Evolutionary conservation across 495 filamentous ascomycete genomes (phyloP).

Genomic region (Articulospora tetracladia): DNA sequence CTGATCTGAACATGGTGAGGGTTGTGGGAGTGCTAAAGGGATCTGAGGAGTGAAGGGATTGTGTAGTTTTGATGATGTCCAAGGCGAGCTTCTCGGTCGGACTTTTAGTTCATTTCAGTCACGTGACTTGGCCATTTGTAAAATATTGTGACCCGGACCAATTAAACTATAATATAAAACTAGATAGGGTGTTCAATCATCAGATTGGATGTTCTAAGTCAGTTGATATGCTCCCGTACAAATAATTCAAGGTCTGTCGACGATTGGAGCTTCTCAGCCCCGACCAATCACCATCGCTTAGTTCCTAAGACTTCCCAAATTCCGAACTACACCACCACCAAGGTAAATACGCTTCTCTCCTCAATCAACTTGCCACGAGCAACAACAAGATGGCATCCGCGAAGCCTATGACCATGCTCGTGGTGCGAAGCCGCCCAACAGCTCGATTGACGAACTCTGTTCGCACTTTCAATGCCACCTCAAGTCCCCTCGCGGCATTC

Average conservation of each 20-base stretch:
- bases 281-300: conserved; percentile 21
- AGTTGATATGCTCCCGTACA: too few species aligned
- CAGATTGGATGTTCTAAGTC: too few species aligned
- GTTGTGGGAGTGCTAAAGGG: conserved; percentile 22
- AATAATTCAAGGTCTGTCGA: background rate
- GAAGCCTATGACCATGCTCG: conserved; percentile 48
- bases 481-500: conserved; percentile 28
- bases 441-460: conserved; percentile 10
- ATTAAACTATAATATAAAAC: background rate
- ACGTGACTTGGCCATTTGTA: conserved; percentile 11
- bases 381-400: conserved; percentile 47
- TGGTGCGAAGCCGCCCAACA: conserved; percentile 43
- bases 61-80: conserved; percentile 14
- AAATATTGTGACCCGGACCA: too few species aligned
- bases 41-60: conserved; percentile 9
- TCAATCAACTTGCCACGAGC: conserved; percentile 27
- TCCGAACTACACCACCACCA: background rate
- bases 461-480: conserved; percentile 28
- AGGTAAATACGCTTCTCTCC: conserved; percentile 1
- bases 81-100: conserved; percentile 12
- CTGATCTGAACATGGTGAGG: conserved; percentile 78
- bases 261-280: conserved; percentile 14
- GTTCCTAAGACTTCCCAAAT: conserved; percentile 1
- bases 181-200: too few species aligned
- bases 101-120: conserved; percentile 12